Evolutionary conservation across 805 yeast genomes (phyloP).

Genomic region (Debaryomyces maramus): DNA sequence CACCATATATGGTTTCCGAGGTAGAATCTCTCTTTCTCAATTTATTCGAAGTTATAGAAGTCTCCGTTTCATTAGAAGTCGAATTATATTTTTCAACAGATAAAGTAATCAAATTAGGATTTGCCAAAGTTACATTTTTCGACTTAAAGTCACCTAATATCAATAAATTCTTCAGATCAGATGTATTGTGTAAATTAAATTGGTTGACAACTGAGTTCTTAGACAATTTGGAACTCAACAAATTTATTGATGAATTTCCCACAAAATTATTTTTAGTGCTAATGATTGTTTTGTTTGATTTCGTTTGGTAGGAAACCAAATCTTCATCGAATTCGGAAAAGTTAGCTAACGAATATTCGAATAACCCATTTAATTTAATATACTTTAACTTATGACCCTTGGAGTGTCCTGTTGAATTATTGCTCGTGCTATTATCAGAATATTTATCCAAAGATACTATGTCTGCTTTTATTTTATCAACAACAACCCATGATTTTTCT

Average conservation of each 20-base stretch:
- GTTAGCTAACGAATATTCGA: slow-evolving; percentile 76
- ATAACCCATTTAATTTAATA: slow-evolving; percentile 66
- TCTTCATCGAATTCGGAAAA: slow-evolving; percentile 44
- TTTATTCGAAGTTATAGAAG: slow-evolving; percentile 7
- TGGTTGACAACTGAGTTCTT: slow-evolving; percentile 35
- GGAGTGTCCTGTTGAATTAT: slow-evolving; percentile 27
- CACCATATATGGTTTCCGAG: slow-evolving; percentile 17
- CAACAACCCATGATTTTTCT: slow-evolving; percentile 55
- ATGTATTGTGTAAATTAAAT: slow-evolving; percentile 24
- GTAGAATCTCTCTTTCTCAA: slow-evolving; percentile 20
- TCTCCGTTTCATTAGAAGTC: slow-evolving; percentile 30
- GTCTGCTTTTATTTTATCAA: slow-evolving; percentile 60
- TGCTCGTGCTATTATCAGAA: slow-evolving; percentile 16
- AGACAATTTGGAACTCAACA: slow-evolving; percentile 30
- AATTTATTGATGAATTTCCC: slow-evolving; percentile 41
- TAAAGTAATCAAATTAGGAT: slow-evolving; percentile 28
- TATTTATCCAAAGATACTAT: slow-evolving; percentile 48
- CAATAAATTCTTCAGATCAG: slow-evolving; percentile 35
- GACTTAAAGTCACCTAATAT: slow-evolving; percentile 48
- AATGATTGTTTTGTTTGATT: slow-evolving; percentile 22
- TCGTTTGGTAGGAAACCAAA: slow-evolving; percentile 20
- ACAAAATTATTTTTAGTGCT: slow-evolving; percentile 35
- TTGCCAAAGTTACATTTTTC: slow-evolving; percentile 28
- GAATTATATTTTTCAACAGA: slow-evolving; percentile 29
- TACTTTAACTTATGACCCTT: slow-evolving; percentile 16